phyloP scores from a whole-genome alignment of 2,329 filamentous ascomycete genomes.

The Nigrograna mackinnonii region DNA sequence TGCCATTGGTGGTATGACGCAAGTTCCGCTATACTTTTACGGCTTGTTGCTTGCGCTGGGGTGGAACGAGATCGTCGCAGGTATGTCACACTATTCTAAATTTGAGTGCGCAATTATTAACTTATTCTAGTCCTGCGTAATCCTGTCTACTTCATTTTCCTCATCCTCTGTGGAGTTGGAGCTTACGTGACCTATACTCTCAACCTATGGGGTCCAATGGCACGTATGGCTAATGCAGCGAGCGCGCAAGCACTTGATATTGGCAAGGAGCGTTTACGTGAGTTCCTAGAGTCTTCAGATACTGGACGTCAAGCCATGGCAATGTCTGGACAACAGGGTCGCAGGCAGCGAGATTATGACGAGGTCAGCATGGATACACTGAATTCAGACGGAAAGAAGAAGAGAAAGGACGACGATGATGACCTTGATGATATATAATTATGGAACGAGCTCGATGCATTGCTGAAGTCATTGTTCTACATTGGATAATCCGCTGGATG shows the following conservation, averaged over 20 bases:
- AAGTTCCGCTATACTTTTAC: conserved; percentile 95
- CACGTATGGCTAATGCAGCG: conserved; percentile 92
- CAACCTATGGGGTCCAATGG: conserved; percentile 93
- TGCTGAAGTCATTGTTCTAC: no score
- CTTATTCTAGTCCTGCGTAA: conserved; percentile 79
- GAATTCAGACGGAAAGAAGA: conserved; percentile 48
- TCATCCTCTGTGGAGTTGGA: conserved; percentile 74
- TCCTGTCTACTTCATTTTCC: conserved; percentile 87
- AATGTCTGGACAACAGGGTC: conserved; percentile 52
- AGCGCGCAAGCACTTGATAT: conserved; percentile 85
- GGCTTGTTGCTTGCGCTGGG: conserved; percentile 84
- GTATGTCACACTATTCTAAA: conserved; percentile 58
- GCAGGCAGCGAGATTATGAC: conserved; percentile 12
- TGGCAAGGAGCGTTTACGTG: conserved; percentile 85
- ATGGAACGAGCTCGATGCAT: no score
- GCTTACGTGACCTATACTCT: conserved; percentile 91
- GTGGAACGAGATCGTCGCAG: conserved; percentile 98
- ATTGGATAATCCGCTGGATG: no score
- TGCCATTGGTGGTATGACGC: conserved; percentile 91
- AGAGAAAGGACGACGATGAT: conserved; percentile 29
- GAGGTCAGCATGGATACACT: conserved; percentile 42
- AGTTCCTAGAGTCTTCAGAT: conserved; percentile 88
- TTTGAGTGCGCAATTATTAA: neutral
- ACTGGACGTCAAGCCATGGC: conserved; percentile 81
- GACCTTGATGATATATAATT: conserved; percentile 41